Evolutionary conservation across 2,329 filamentous ascomycete species (phyloP).

Genomic region (Hypoxylon sp.): DNA sequence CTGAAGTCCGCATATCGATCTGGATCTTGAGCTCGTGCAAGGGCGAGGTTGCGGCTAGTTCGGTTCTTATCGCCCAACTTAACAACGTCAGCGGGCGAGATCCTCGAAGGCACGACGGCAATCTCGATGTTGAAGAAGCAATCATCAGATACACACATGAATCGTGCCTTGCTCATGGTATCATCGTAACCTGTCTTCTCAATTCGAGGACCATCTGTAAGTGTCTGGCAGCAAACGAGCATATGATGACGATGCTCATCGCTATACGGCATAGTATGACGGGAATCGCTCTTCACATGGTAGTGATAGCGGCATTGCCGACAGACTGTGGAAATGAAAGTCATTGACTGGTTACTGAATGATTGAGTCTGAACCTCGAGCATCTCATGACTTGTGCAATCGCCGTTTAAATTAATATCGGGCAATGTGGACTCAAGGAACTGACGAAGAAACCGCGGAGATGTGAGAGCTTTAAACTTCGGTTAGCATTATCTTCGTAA

Average conservation of each 20-base stretch:
- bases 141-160: conserved; percentile 48
- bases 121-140: conserved; percentile 64
- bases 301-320: conserved; percentile 52
- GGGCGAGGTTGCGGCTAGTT: conserved; percentile 59
- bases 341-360: conserved; percentile 16
- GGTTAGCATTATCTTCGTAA: conserved; percentile 6
- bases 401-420: conserved; percentile 37
- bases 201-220: conserved; percentile 21
- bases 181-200: conserved; percentile 35
- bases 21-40: conserved; percentile 62
- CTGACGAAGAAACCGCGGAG: conserved; percentile 49
- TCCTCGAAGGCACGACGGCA: conserved; percentile 61
- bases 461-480: conserved; percentile 48
- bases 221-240: conserved; percentile 46
- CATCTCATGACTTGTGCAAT: conserved; percentile 51
- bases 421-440: conserved; percentile 47
- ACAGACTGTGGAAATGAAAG: conserved; percentile 51
- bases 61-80: conserved; percentile 64
- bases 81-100: conserved; percentile 57
- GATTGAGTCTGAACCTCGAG: conserved; percentile 46
- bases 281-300: conserved; percentile 47
- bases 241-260: conserved; percentile 50
- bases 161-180: conserved; percentile 40
- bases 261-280: conserved; percentile 22
- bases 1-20: conserved; percentile 63